Base-by-base conservation (phyloP, 208 protist genomes). In the Crithidia fasciculata region DNA sequence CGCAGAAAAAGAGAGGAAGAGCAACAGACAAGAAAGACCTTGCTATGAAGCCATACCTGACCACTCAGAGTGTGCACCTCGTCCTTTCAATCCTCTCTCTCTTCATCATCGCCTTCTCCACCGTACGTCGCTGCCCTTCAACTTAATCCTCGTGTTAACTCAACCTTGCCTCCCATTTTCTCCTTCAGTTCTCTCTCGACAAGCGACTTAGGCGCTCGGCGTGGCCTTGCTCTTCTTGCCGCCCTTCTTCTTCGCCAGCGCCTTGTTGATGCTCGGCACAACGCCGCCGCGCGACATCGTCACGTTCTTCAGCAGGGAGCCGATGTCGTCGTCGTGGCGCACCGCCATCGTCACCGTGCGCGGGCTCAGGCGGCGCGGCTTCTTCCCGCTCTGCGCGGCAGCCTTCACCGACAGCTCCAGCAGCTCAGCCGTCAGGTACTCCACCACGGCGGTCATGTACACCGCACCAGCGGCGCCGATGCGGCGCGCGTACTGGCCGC, bases 371-470 rank as follows among this genome's bases (percentile, higher is more conserved):
- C 83, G 86, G 78, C 79, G 81, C 49, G 81, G 69, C 86, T 86
- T 88, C 80, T 88, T 88, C 52, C 72, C 52, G 74, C 74, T 75
- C 81, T 88, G 80, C 63, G 63, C 73, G 58, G 86, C 82, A 50
- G 82, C 82, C 83, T 91, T 91, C 59, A 64, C 59, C 16, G 59
- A 64, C 57, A 64, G 86, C 83, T 94, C 89, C 69, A 94, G 89
- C 58, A 94, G 82, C 83, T 94, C 89, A 41, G 87, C 85, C 19
- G 87, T 92, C 85, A 94, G 77, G 90, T 99, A 99, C 91, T 99
- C 99, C 36, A 99, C 81, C 61, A 99, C 98, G 54, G 99, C 98
- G 7, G 98, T 95, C 63, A 99, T 84, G 93, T 99, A 99, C 50
- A 99, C 97, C 57, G 99, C 98, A 54, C 98, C 98, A 64, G 96